Percentiles rank a stretch among this genome's conserved stretches.
Conservation (phyloP, 129 eudicot genomes). For the Artemisia tridentata region DNA sequence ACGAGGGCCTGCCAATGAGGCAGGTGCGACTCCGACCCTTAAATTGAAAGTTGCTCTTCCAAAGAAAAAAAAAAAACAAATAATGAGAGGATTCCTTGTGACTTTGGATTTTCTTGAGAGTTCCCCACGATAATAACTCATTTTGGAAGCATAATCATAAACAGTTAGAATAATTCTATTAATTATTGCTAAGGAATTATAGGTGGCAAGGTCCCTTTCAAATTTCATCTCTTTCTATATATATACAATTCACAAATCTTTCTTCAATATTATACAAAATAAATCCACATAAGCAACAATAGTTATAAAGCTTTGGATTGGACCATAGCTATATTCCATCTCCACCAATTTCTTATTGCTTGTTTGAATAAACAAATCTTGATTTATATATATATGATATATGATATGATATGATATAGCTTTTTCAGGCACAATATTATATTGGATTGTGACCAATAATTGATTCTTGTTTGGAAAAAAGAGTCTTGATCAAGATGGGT, state of each 20-base stretch:
- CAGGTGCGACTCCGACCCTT: no score
- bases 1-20: no score
- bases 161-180: slow-evolving; percentile 30
- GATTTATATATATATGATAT: slow-evolving; percentile 11
- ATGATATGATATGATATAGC: slow-evolving; percentile 31
- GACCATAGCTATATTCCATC: slow-evolving; percentile 29
- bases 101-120: slow-evolving; percentile 59
- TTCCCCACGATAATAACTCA: slow-evolving; percentile 44
- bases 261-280: slow-evolving; percentile 19
- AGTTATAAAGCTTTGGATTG: slow-evolving; percentile 35
- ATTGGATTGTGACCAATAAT: slow-evolving; percentile 22
- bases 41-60: no score
- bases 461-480: slow-evolving; percentile 19
- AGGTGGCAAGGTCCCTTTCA: slow-evolving; percentile 41
- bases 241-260: slow-evolving; percentile 27
- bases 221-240: slow-evolving; percentile 26
- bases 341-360: slow-evolving; percentile 25
- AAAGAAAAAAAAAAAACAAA: no score
- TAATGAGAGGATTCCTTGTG: slow-evolving; percentile 51
- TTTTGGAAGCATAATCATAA: slow-evolving; percentile 43
- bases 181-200: slow-evolving; percentile 26
- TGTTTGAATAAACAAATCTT: slow-evolving; percentile 21
- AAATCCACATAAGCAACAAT: slow-evolving; percentile 27
- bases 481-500: slow-evolving; percentile 49
- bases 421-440: slow-evolving; percentile 27